Evolutionary conservation across 2,329 filamentous ascomycete genomes (phyloP), one percentile per base, ranked within the genome.

Genomic region (Aspergillus candidus): DNA sequence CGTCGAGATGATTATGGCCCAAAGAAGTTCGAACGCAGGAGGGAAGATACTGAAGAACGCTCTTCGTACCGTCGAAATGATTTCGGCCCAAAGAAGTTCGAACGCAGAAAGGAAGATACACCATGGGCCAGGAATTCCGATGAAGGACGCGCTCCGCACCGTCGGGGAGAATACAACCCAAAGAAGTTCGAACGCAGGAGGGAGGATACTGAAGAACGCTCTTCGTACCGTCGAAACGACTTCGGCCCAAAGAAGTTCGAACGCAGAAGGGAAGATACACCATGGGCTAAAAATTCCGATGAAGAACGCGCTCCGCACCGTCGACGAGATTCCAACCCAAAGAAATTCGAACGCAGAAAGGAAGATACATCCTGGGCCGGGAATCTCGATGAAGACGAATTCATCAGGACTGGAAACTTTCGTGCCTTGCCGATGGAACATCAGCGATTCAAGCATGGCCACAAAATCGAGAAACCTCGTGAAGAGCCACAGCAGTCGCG

Each of bases 381-480:
- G 8, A 38, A 49, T 3, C 59, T 60, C 17, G 62, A 66, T 18
- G 49, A 58, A 33, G 55, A 59, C 8, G 59, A 64, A 35, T 65
- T 63, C 35, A 58, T 64, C 32, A 56, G 52, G 15, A 54, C 54
- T 27, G 63, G 63, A 31, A 58, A 51, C 14, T 62, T 66, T 35
- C 54, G 52, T 29, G 56, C 43, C 8, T 44, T 58, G 32, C 53
- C 56, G 11, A 53, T 47, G 22, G 52, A 57, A 14, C 50, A 55
- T 11, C 59, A 55, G 11, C 43, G 48, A 40, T 39, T 40, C 18
- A 39, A 46, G 40, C 41, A 29, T 17, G 36, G 3, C 11, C 22
- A 33, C 30, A 30, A 34, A 22, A 15, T 18, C 22, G 37, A 39
- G 38, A 4, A 11, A 11, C 35, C 13, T 10, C 32, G n/a, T 10